These are phyloP conservation scores for Debaryomyces fabryi DNA, from an alignment of 1,139 yeast genomes.

Conservation along the genomic window DNA sequence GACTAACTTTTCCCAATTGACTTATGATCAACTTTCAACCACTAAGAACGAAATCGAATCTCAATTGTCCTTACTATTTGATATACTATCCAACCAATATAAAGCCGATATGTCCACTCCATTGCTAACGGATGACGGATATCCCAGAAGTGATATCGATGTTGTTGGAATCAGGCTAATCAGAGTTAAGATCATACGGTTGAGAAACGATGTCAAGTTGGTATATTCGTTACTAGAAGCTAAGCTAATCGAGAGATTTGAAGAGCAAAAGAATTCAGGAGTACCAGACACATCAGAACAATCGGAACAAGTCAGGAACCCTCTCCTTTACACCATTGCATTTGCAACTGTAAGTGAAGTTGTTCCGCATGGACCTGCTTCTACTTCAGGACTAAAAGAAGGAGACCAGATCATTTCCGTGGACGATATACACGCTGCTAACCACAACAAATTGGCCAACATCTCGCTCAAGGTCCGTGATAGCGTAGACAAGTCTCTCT, in stretches of 20 bases:
- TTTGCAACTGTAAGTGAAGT: conserved; percentile 61
- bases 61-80: conserved; percentile 36
- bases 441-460: conserved; percentile 47
- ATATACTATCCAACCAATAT: conserved; percentile 31
- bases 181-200: conserved; percentile 64
- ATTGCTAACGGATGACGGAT: conserved; percentile 72
- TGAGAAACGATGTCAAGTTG: conserved; percentile 65
- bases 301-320: neutral
- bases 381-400: conserved; percentile 38
- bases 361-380: conserved; percentile 51
- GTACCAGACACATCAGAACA: neutral
- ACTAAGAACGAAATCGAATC: conserved; percentile 37
- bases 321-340: conserved; percentile 37
- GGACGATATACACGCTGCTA: conserved; percentile 56
- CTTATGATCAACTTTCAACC: conserved; percentile 31
- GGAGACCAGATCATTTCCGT: conserved; percentile 56
- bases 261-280: neutral
- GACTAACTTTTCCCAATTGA: conserved; percentile 22
- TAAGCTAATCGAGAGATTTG: conserved; percentile 49
- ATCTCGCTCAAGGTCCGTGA: conserved; percentile 37
- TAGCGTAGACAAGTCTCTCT: conserved; percentile 30
- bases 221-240: conserved; percentile 52
- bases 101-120: conserved; percentile 65
- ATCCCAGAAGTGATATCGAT: conserved; percentile 83
- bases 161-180: conserved; percentile 66